Evolutionary conservation across 129 eudicot species (phyloP).

Genomic region (Calendula officinalis): DNA sequence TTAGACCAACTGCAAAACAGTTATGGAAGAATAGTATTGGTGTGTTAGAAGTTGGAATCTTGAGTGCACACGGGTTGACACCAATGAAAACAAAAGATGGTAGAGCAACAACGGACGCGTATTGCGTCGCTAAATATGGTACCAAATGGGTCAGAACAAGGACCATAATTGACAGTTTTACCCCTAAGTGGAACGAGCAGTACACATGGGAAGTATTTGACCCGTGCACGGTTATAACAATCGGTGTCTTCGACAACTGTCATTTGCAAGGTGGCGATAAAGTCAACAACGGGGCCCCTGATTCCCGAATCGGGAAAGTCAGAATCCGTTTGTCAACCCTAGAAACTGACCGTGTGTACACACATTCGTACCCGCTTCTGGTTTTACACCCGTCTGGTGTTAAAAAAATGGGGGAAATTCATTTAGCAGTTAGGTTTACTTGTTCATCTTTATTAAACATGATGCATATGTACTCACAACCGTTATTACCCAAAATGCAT

Average conservation of each 20-base stretch:
- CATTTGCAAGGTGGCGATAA: constrained; percentile 59
- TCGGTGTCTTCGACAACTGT: constrained; percentile 68
- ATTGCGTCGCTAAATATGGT: constrained; percentile 66
- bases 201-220: constrained; percentile 72
- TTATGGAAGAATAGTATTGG: constrained; percentile 67
- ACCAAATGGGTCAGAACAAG: constrained; percentile 65
- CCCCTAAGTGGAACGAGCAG: constrained; percentile 68
- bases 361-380: constrained; percentile 64
- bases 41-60: constrained; percentile 55
- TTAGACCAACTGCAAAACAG: constrained; percentile 61
- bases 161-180: constrained; percentile 58
- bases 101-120: constrained; percentile 65
- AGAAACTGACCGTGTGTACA: constrained; percentile 62
- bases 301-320: constrained; percentile 62
- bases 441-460: constrained; percentile 56
- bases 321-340: constrained; percentile 61
- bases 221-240: constrained; percentile 60
- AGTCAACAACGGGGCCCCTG: constrained; percentile 46
- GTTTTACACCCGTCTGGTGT: constrained; percentile 63
- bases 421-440: constrained; percentile 62
- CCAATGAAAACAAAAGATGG: constrained; percentile 64
- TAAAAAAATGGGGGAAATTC: constrained; percentile 73
- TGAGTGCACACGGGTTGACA: constrained; percentile 52
- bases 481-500: constrained; percentile 63
- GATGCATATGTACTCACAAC: constrained; percentile 70